Conservation (phyloP, 768 basidiomycete genomes). For the Tephrocybe sp. region DNA sequence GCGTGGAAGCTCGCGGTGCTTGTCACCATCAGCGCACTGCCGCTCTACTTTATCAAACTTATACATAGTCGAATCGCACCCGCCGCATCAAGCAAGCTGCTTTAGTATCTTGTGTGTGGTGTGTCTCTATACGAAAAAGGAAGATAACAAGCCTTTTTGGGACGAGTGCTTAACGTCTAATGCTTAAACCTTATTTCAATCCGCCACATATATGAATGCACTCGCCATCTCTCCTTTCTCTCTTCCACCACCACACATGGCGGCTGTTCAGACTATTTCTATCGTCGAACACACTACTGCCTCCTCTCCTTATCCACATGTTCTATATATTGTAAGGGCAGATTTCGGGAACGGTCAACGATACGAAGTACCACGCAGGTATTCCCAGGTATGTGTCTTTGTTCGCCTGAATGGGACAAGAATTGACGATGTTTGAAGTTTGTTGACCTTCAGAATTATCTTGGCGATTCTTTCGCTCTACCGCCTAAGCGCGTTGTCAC, state of each 20-base stretch:
- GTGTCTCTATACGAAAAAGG: slow-evolving; percentile 9
- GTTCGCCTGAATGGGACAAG: too few relatives aligned
- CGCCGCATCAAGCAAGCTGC: slow-evolving; percentile 88
- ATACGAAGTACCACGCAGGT: slow-evolving; percentile 31
- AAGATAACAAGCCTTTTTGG: slow-evolving; percentile 10
- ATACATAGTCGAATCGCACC: slow-evolving; percentile 86
- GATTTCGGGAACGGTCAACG: slow-evolving; percentile 30
- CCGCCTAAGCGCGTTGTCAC: slow-evolving; percentile 43
- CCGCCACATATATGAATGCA: slow-evolving; percentile 4
- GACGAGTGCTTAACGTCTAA: not conserved
- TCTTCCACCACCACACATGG: slow-evolving; percentile 3
- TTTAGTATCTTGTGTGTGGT: slow-evolving; percentile 35
- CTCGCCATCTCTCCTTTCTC: not conserved
- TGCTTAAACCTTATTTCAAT: slow-evolving; percentile 2
- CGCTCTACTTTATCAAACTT: slow-evolving; percentile 86
- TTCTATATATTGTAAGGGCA: slow-evolving; percentile 42
- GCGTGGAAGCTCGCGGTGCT: slow-evolving; percentile 95
- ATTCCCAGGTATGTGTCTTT: slow-evolving; percentile 41
- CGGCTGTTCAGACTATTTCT: slow-evolving; percentile 18
- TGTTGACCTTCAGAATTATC: slow-evolving; percentile 15
- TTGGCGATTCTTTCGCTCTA: slow-evolving; percentile 24
- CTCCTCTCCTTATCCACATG: slow-evolving; percentile 43
- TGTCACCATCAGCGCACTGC: slow-evolving; percentile 90
- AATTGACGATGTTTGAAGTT: slow-evolving; percentile 23
- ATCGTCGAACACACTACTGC: slow-evolving; percentile 45